Conservation (phyloP, 352 stramenopile species). For the Blastocystis sp. region DNA sequence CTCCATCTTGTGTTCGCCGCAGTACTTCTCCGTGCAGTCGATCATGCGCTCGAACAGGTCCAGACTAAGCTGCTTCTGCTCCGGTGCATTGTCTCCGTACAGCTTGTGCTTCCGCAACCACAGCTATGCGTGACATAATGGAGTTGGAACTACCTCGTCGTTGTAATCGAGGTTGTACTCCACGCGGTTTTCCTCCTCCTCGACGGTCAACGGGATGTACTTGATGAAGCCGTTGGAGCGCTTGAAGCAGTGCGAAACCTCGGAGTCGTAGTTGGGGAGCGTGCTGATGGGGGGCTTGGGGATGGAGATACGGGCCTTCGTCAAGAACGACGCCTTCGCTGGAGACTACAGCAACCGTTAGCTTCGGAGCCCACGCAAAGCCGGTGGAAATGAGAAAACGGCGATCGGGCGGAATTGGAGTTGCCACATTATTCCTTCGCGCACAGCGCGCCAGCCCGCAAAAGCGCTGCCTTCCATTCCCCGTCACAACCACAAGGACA, state of each 20-base stretch:
- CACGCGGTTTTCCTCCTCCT: conserved; percentile 16
- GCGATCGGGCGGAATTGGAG: neutral
- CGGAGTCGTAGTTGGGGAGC: conserved; percentile 56
- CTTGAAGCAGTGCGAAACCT: conserved; percentile 54
- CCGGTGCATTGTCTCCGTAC: conserved; percentile 60
- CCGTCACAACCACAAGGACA: neutral
- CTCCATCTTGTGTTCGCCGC: conserved; percentile 57
- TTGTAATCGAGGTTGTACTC: conserved; percentile 71
- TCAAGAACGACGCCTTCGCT: conserved; percentile 43
- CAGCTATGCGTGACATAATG: neutral
- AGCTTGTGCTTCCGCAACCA: conserved; percentile 68
- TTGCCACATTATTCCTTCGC: neutral
- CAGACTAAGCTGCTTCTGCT: conserved; percentile 58
- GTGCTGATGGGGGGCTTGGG: conserved; percentile 48
- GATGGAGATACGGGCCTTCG: conserved; percentile 46
- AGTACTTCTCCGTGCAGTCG: conserved; percentile 69
- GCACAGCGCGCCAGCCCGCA: neutral
- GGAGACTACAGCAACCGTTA: neutral
- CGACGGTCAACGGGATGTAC: conserved; percentile 59
- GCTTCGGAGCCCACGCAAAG: neutral
- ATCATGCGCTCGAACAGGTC: conserved; percentile 71
- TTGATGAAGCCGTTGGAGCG: conserved; percentile 59
- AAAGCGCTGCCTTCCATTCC: neutral
- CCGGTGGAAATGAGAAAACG: conserved; percentile 19
- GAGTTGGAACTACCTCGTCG: conserved; percentile 62